phyloP scores from a whole-genome alignment of 306 rosid species.

The Vigna trinervia region DNA sequence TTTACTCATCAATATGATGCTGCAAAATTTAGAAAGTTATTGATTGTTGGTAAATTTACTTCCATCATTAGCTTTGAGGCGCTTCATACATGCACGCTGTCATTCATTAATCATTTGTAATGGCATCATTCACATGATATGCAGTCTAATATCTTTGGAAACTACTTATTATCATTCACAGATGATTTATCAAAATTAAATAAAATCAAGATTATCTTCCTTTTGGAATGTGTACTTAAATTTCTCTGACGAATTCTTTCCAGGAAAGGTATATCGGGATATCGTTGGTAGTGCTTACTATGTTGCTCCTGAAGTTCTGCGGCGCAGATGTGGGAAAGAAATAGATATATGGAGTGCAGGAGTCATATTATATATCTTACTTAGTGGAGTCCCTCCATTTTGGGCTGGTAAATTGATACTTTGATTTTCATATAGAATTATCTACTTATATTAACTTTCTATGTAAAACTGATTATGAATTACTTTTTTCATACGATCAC shows the following conservation, averaged over 20 bases:
- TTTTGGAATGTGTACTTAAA: conserved; percentile 28
- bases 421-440: conserved; percentile 11
- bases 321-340: conserved; percentile 83
- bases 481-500: too few relatives aligned
- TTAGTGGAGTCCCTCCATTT: conserved; percentile 96
- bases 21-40: conserved; percentile 11
- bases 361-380: conserved; percentile 80
- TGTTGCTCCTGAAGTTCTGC: conserved; percentile 89
- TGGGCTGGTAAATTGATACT: conserved; percentile 84
- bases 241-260: conserved; percentile 30
- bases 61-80: conserved; percentile 7
- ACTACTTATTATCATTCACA: not conserved
- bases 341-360: conserved; percentile 95
- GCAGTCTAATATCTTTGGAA: conserved; percentile 34
- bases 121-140: not conserved
- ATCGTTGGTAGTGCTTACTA: conserved; percentile 94
- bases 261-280: conserved; percentile 87
- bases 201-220: conserved; percentile 15
- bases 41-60: conserved; percentile 21
- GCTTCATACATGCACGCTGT: not conserved
- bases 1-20: conserved; percentile 5
- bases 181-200: not conserved
- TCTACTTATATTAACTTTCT: not conserved
- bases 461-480: too few relatives aligned
- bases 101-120: not conserved